Conservation (phyloP, 2,329 filamentous ascomycete genomes). For the Teratosphaeria viscida region DNA sequence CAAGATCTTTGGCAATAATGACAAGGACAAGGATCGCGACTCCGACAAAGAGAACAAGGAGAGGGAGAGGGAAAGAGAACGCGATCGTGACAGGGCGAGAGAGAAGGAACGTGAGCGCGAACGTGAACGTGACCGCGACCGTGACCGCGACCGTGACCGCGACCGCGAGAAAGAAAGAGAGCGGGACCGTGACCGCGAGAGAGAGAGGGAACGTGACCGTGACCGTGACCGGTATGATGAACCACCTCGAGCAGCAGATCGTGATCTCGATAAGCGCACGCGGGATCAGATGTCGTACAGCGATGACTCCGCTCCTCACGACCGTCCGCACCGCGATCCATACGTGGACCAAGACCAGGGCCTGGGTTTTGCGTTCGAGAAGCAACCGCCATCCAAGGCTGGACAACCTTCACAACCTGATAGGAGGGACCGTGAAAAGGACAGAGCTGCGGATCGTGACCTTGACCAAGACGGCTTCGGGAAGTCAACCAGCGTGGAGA, state of each 20-base stretch:
- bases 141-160: constrained; percentile 2
- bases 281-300: constrained; percentile 7
- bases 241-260: neutral
- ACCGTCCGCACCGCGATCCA: constrained; percentile 13
- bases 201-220: constrained; percentile 10
- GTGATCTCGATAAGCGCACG: constrained; percentile 4
- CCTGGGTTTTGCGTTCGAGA: constrained; percentile 25
- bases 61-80: constrained; percentile 1
- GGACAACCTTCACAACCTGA: constrained; percentile 1
- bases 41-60: constrained; percentile 4
- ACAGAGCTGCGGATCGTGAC: constrained; percentile 5
- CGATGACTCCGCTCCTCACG: constrained; percentile 15
- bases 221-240: constrained; percentile 2
- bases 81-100: constrained; percentile 5
- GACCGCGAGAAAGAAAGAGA: constrained; percentile 13
- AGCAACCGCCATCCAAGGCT: constrained; percentile 10
- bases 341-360: constrained; percentile 20
- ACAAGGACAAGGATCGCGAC: constrained; percentile 13
- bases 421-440: neutral
- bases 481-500: constrained; percentile 4
- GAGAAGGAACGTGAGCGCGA: constrained; percentile 9
- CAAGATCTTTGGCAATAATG: constrained; percentile 16
- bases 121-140: constrained; percentile 11
- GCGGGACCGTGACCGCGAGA: constrained; percentile 8
- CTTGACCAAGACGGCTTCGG: constrained; percentile 10